Evolutionary conservation across 805 yeast species (phyloP).

Genomic region (Kazachstania taianensis): DNA sequence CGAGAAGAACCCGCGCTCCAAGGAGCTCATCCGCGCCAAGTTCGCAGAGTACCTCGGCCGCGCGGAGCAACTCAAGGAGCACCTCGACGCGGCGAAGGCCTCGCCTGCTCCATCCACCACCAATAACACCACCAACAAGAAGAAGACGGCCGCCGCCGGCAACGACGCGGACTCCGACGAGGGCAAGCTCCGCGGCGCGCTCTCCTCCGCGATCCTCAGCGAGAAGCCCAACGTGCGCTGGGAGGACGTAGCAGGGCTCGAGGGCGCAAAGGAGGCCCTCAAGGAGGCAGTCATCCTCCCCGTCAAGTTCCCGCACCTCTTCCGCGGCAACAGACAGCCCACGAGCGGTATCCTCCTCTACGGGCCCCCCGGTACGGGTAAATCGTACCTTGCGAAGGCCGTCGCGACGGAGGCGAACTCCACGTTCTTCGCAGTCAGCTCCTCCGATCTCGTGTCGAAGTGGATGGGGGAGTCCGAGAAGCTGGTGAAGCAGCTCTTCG

Average conservation of each 20-base stretch:
- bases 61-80: constrained; percentile 89
- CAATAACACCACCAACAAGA: constrained; percentile 36
- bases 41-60: constrained; percentile 85
- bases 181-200: constrained; percentile 78
- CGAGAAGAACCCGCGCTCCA: constrained; percentile 83
- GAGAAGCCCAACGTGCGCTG: constrained; percentile 90
- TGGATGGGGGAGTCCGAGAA: constrained; percentile 99
- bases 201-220: constrained; percentile 81
- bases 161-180: constrained; percentile 68
- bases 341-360: constrained; percentile 79
- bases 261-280: constrained; percentile 88
- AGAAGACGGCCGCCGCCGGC: constrained; percentile 26
- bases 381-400: constrained; percentile 92
- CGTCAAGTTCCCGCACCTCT: constrained; percentile 89
- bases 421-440: constrained; percentile 92
- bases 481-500: constrained; percentile 85
- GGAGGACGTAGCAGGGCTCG: constrained; percentile 95
- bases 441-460: constrained; percentile 89
- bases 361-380: constrained; percentile 98
- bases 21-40: constrained; percentile 78
- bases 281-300: constrained; percentile 97
- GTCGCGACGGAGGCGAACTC: constrained; percentile 98
- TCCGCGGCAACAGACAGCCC: constrained; percentile 91
- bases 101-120: constrained; percentile 36
- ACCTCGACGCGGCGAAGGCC: constrained; percentile 63